These are phyloP conservation scores for Bonia amplexicaulis DNA, from an alignment of 176 grass and related monocot species.

Conservation along the genomic window DNA sequence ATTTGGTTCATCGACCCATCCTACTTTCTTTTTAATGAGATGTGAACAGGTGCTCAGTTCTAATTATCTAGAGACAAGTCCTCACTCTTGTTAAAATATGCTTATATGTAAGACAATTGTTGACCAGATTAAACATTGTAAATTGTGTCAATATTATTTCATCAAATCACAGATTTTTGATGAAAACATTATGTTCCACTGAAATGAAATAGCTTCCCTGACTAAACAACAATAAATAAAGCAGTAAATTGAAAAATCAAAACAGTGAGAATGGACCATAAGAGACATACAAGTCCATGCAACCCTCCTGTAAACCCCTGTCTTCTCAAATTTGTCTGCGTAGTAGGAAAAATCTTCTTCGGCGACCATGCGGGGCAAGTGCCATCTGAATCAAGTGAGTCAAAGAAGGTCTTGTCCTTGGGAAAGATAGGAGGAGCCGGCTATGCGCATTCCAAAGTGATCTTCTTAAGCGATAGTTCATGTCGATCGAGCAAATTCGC, in stretches of 20 bases:
- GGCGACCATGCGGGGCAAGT: constrained; percentile 72
- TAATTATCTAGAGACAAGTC: too few relatives aligned
- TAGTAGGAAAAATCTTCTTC: constrained; percentile 85
- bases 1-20: too few relatives aligned
- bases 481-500: constrained; percentile 54
- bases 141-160: too few relatives aligned
- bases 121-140: too few relatives aligned
- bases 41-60: too few relatives aligned
- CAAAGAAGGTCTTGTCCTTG: constrained; percentile 75
- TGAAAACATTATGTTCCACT: constrained; percentile 5
- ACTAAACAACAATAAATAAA: background rate
- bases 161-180: too few relatives aligned
- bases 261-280: background rate
- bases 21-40: too few relatives aligned
- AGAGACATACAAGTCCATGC: constrained; percentile 67
- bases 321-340: constrained; percentile 65
- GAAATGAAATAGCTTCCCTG: background rate
- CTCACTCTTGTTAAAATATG: too few relatives aligned
- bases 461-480: constrained; percentile 38
- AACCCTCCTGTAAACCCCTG: constrained; percentile 76
- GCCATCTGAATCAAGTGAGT: constrained; percentile 46
- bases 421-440: constrained; percentile 50
- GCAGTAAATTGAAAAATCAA: constrained; percentile 12
- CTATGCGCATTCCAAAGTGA: constrained; percentile 62
- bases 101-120: too few relatives aligned